Percentiles rank a stretch among this genome's conserved stretches.
Evolutionary conservation across 1,284 basidiomycete genomes (phyloP).

Genomic region (Crucibulum cyathiforme): DNA sequence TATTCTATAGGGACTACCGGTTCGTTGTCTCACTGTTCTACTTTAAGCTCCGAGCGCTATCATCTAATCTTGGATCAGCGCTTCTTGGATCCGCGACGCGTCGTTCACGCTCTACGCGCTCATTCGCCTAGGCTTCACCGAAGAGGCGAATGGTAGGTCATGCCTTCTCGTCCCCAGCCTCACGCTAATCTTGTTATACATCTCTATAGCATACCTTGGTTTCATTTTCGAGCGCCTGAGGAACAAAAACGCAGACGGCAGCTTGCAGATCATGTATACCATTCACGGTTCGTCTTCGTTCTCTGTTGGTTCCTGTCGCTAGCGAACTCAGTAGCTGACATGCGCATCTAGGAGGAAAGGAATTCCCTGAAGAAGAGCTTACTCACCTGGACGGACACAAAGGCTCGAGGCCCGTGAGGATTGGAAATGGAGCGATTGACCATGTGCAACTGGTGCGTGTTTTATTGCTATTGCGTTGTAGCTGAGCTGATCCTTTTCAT

Average conservation of each 20-base stretch:
- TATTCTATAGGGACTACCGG: constrained; percentile 69
- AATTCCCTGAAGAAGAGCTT: constrained; percentile 84
- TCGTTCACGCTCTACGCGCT: constrained; percentile 93
- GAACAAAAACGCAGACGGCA: constrained; percentile 86
- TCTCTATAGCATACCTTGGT: constrained; percentile 76
- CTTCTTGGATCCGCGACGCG: constrained; percentile 89
- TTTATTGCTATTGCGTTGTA: background rate
- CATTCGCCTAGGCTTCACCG: constrained; percentile 88
- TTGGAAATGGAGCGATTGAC: constrained; percentile 90
- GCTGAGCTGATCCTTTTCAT: constrained; percentile 2
- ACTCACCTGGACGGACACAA: constrained; percentile 88
- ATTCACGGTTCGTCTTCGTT: constrained; percentile 67
- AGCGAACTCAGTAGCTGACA: background rate
- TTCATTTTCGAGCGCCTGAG: constrained; percentile 86
- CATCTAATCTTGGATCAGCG: constrained; percentile 42
- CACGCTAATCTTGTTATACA: background rate
- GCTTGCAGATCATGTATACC: constrained; percentile 91
- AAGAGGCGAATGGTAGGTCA: constrained; percentile 78
- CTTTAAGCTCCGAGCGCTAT: background rate
- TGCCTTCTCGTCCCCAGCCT: background rate
- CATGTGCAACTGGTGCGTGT: constrained; percentile 78
- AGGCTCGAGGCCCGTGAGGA: constrained; percentile 80
- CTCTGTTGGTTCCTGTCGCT: background rate
- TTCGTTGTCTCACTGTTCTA: constrained; percentile 22
- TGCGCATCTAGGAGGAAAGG: constrained; percentile 66